Conservation (phyloP, 805 yeast genomes). For the Wickerhamiella slavikovae region DNA sequence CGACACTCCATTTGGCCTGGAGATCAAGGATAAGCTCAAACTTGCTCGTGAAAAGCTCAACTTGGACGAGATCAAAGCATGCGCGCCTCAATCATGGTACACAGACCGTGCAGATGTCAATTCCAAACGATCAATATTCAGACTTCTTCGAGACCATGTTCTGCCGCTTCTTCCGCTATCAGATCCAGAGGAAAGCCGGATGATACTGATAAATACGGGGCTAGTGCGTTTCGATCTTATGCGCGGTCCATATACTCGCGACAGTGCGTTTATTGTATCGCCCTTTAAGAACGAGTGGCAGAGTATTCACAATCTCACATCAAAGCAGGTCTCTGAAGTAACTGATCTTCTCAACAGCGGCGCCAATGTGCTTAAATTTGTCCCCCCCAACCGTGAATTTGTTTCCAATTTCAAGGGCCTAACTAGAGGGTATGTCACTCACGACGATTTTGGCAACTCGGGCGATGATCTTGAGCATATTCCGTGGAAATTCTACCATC, state of each 20-base stretch:
- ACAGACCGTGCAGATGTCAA: constrained; percentile 47
- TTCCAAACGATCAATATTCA: constrained; percentile 33
- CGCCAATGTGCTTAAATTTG: constrained; percentile 7
- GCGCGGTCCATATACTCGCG: constrained; percentile 63
- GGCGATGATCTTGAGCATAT: constrained; percentile 70
- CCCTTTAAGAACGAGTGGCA: constrained; percentile 74
- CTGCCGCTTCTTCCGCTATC: constrained; percentile 23
- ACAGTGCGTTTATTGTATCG: constrained; percentile 59
- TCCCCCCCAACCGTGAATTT: neutral
- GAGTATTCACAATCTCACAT: constrained; percentile 36
- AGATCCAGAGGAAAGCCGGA: constrained; percentile 18
- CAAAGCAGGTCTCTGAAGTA: constrained; percentile 32
- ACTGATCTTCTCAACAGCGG: constrained; percentile 31
- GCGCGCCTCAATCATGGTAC: constrained; percentile 43
- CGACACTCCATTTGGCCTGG: constrained; percentile 32
- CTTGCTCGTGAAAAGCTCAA: constrained; percentile 27
- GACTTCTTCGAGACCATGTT: constrained; percentile 35
- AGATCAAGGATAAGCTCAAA: constrained; percentile 25
- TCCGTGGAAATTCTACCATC: constrained; percentile 32
- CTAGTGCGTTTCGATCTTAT: constrained; percentile 70
- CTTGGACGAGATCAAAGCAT: constrained; percentile 36
- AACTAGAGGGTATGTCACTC: constrained; percentile 57
- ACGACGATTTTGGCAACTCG: constrained; percentile 63
- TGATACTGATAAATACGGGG: constrained; percentile 62
- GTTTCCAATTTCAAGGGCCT: neutral